A percentile compares a stretch with the other conserved stretches of the same genome.
These are phyloP conservation scores for Neocallimastix lanati DNA, from an alignment of 192 early-diverging fungal genomes.

Conservation along the genomic window DNA sequence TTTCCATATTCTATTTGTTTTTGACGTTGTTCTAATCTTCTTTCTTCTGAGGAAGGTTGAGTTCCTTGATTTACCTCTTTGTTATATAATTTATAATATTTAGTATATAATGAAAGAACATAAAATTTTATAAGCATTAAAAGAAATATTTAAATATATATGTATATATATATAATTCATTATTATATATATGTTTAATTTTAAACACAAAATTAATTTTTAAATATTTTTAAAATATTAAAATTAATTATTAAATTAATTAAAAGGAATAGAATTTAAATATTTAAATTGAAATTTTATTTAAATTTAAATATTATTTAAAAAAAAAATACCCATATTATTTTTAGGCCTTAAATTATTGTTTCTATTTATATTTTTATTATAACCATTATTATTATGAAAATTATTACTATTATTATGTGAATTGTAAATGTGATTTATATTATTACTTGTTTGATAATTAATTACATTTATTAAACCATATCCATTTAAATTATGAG, in stretches of 20 bases:
- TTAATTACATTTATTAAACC: neutral
- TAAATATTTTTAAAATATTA: too few species aligned
- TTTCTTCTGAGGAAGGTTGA: conserved; percentile 6
- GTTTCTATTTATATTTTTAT: neutral
- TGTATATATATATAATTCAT: too few species aligned
- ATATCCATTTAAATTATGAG: neutral
- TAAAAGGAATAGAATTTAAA: too few species aligned
- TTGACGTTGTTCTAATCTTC: conserved; percentile 27
- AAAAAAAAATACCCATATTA: neutral
- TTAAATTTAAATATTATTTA: too few species aligned
- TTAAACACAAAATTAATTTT: too few species aligned
- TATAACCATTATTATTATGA: neutral
- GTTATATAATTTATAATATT: too few species aligned
- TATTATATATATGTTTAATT: too few species aligned
- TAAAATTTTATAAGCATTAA: too few species aligned
- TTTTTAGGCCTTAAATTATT: neutral
- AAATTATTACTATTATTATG: neutral
- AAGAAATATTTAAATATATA: too few species aligned
- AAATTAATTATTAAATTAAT: too few species aligned
- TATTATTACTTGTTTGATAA: neutral
- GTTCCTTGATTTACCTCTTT: neutral
- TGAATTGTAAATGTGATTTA: neutral
- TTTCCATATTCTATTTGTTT: conserved; percentile 40
- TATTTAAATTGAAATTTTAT: too few species aligned
- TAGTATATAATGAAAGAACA: neutral